These are phyloP conservation scores for Acanthamoeba royreba DNA, from an alignment of 208 protist genomes.

Conservation along the genomic window DNA sequence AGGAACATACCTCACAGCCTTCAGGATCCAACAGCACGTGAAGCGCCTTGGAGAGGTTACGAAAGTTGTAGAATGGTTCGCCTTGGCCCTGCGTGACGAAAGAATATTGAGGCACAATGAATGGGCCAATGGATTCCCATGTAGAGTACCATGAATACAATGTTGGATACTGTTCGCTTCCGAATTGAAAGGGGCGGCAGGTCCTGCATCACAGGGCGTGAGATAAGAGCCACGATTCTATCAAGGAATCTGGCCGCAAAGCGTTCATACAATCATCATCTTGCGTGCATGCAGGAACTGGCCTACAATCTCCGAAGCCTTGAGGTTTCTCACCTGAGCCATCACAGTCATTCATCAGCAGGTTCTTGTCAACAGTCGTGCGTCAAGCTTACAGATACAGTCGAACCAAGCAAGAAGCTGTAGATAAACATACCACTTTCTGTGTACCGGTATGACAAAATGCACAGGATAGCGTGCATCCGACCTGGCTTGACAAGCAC, in stretches of 20 bases:
- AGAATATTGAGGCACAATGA: too few relatives aligned
- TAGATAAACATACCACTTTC: neutral
- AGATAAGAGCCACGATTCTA: too few relatives aligned
- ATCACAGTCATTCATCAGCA: too few relatives aligned
- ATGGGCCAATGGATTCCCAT: neutral
- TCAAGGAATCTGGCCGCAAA: neutral
- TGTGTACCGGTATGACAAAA: slow-evolving; percentile 13
- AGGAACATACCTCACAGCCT: neutral
- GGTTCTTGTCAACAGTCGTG: too few relatives aligned
- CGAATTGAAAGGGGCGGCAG: neutral
- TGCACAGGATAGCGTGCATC: neutral
- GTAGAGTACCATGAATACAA: slow-evolving; percentile 24
- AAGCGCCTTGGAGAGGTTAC: neutral
- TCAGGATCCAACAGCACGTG: neutral
- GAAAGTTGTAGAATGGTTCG: slow-evolving; percentile 33
- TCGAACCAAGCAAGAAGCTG: neutral
- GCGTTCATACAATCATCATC: neutral
- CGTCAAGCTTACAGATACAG: neutral
- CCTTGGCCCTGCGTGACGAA: neutral
- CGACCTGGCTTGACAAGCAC: neutral
- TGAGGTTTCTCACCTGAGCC: neutral
- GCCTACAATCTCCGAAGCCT: neutral
- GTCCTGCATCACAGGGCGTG: neutral
- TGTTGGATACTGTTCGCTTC: slow-evolving; percentile 9
- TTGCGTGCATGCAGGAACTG: neutral